phyloP scores from a whole-genome alignment of 2,329 filamentous ascomycete species.

The Beauveria asiatica region DNA sequence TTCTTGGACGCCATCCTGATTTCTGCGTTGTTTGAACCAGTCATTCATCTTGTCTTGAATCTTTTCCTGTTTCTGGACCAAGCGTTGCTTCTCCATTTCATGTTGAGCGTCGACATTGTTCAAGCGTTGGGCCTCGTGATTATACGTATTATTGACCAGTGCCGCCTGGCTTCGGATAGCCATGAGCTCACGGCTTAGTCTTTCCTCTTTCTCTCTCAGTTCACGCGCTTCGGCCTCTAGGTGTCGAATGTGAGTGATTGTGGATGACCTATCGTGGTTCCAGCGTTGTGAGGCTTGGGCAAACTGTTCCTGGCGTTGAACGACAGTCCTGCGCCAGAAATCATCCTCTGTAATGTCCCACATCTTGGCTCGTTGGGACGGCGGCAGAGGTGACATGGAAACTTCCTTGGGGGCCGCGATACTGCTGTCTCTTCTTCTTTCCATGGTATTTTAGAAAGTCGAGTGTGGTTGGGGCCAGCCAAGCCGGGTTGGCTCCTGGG shows the following conservation, averaged over 20 bases:
- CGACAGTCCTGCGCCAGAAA: constrained; percentile 25
- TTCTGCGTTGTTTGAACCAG: neutral
- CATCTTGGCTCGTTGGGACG: constrained; percentile 13
- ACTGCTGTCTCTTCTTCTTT: neutral
- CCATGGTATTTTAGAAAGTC: neutral
- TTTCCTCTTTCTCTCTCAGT: neutral
- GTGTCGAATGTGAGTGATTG: neutral
- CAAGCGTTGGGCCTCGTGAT: neutral
- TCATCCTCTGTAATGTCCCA: constrained; percentile 29
- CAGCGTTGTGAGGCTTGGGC: constrained; percentile 17
- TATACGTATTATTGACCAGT: neutral
- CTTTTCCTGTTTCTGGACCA: neutral
- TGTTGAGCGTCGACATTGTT: neutral
- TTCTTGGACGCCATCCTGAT: neutral
- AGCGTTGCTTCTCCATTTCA: neutral
- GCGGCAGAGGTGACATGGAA: neutral
- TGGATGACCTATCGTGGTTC: neutral
- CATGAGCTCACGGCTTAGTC: neutral
- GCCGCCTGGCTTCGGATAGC: neutral
- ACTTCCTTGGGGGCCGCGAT: neutral
- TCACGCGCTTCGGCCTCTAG: neutral
- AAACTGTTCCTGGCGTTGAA: constrained; percentile 18
- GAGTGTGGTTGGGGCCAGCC: neutral
- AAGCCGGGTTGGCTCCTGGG: neutral
- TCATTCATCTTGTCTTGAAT: neutral